Percentiles rank a stretch among this genome's conserved stretches.
phyloP scores from a whole-genome alignment of 805 yeast species.

The Cyberlindnera veronae region DNA sequence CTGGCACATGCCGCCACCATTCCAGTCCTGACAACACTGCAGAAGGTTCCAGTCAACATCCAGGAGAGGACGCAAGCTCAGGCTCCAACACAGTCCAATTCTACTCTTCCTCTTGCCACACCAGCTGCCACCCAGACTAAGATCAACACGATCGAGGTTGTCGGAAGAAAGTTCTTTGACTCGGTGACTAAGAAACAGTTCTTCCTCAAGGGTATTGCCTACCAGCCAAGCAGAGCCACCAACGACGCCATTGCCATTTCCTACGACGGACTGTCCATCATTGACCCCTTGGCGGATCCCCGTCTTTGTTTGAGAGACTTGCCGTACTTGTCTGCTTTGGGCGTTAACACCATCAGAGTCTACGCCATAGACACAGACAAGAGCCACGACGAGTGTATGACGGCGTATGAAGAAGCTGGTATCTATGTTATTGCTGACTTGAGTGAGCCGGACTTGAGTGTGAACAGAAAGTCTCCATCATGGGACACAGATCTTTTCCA shows the following conservation, averaged over 20 bases:
- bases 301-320: constrained; percentile 75
- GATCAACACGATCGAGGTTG: constrained; percentile 46
- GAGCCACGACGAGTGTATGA: constrained; percentile 78
- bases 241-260: constrained; percentile 34
- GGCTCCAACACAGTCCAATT: not conserved
- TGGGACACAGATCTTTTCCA: constrained; percentile 73
- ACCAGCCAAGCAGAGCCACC: constrained; percentile 55
- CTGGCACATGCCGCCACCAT: constrained; percentile 3
- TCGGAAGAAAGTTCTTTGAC: constrained; percentile 76
- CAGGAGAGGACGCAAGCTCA: constrained; percentile 3
- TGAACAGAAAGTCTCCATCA: constrained; percentile 69
- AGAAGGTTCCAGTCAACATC: constrained; percentile 3
- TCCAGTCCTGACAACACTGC: constrained; percentile 2
- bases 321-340: constrained; percentile 64
- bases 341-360: constrained; percentile 78
- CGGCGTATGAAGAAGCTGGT: constrained; percentile 73
- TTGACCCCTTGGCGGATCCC: constrained; percentile 78
- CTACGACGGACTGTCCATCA: constrained; percentile 30
- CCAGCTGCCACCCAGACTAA: not conserved
- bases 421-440: constrained; percentile 90
- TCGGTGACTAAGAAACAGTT: constrained; percentile 74
- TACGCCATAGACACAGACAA: constrained; percentile 75
- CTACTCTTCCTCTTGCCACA: not conserved
- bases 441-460: constrained; percentile 78
- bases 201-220: constrained; percentile 84